phyloP scores from a whole-genome alignment of 495 filamentous ascomycete species.

The Xeromyces bisporus region DNA sequence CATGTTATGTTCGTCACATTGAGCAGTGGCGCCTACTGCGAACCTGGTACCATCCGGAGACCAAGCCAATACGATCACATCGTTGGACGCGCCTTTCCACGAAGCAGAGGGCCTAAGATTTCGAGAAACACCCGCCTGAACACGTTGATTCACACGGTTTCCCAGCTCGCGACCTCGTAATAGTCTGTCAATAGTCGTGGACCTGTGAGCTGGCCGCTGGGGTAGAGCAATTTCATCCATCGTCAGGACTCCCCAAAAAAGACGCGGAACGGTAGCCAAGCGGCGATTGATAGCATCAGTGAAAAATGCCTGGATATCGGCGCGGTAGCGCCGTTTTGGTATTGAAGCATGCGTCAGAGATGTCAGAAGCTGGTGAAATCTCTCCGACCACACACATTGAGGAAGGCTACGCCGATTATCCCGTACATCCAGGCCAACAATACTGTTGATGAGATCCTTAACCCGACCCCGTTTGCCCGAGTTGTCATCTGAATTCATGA shows the following conservation, averaged over 20 bases:
- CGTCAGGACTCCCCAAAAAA: slow-evolving; percentile 1
- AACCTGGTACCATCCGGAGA: slow-evolving; percentile 31
- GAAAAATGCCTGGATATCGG: slow-evolving; percentile 8
- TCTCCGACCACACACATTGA: neutral
- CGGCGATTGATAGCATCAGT: slow-evolving; percentile 6
- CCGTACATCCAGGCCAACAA: neutral
- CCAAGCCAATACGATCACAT: slow-evolving; percentile 33
- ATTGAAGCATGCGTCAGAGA: slow-evolving; percentile 2
- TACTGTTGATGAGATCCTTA: neutral
- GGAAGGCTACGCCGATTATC: neutral
- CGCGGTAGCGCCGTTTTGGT: slow-evolving; percentile 2
- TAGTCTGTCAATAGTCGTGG: slow-evolving; percentile 3
- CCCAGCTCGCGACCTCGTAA: slow-evolving; percentile 15
- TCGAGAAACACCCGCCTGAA: slow-evolving; percentile 8
- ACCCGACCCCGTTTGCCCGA: neutral
- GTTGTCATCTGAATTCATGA: neutral
- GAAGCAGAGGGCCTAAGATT: slow-evolving; percentile 18
- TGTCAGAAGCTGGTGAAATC: slow-evolving; percentile 1
- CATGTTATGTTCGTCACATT: slow-evolving; percentile 58
- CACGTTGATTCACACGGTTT: slow-evolving; percentile 1
- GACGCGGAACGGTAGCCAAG: slow-evolving; percentile 4
- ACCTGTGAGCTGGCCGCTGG: neutral
- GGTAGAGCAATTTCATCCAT: neutral
- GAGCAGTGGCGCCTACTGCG: slow-evolving; percentile 50
- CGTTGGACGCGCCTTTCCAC: slow-evolving; percentile 37